Percentiles rank a stretch among this genome's conserved stretches.
phyloP scores from a whole-genome alignment of 495 filamentous ascomycete genomes.

The Penicillium cosmopolitanum region DNA sequence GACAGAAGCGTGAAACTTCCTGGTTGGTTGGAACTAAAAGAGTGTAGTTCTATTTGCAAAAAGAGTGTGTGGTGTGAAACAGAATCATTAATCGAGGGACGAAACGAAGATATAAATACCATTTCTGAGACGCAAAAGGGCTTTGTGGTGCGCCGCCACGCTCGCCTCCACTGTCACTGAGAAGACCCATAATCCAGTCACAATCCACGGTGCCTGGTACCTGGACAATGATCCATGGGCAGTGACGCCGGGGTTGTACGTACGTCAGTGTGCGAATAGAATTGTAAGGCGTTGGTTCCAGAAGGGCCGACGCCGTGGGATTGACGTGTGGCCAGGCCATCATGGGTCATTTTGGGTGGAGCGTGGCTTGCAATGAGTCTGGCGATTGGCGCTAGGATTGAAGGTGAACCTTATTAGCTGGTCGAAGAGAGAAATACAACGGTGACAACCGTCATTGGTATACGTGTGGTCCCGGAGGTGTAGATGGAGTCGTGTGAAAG shows the following conservation, averaged over 20 bases:
- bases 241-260: conserved; percentile 8
- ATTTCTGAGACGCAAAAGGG: conserved; percentile 9
- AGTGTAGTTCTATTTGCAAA: conserved; percentile 19
- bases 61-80: conserved; percentile 23
- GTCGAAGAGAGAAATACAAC: neutral
- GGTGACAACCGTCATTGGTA: neutral
- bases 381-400: conserved; percentile 15
- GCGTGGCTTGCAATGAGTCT: neutral
- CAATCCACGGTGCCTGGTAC: conserved; percentile 25
- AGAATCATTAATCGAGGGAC: conserved; percentile 1
- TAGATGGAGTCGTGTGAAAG: conserved; percentile 6
- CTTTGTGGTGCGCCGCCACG: conserved; percentile 18
- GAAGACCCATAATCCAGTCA: conserved; percentile 14
- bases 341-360: neutral
- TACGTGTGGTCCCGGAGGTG: neutral
- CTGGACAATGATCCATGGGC: conserved; percentile 21
- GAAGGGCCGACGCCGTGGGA: conserved; percentile 24
- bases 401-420: neutral
- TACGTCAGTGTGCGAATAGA: conserved; percentile 17
- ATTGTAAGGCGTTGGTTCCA: conserved; percentile 16
- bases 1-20: conserved; percentile 29
- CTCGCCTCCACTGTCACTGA: conserved; percentile 13
- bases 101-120: conserved; percentile 25
- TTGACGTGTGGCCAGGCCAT: conserved; percentile 17
- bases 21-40: conserved; percentile 17